Evolutionary conservation across 306 rosid species (phyloP).

Genomic region (Prosopis cineraria): DNA sequence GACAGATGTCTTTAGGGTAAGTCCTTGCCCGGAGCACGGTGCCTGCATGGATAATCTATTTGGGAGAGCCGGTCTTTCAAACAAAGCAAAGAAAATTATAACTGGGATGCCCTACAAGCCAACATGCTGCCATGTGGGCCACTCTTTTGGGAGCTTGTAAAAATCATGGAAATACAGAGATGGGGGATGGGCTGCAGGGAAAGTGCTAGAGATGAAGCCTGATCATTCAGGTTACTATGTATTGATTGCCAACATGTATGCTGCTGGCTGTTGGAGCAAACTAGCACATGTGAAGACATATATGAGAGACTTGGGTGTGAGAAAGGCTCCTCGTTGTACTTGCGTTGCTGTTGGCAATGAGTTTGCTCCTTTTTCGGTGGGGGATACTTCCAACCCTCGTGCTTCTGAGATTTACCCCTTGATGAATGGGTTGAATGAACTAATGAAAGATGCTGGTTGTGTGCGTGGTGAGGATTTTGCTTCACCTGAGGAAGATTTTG

Average conservation of each 20-base stretch:
- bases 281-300: slow-evolving; percentile 72
- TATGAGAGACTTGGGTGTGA: slow-evolving; percentile 82
- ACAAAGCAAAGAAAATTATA: slow-evolving; percentile 65
- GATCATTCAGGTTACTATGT: slow-evolving; percentile 79
- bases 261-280: slow-evolving; percentile 76
- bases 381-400: slow-evolving; percentile 64
- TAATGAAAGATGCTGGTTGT: slow-evolving; percentile 62
- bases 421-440: slow-evolving; percentile 67
- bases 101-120: slow-evolving; percentile 75
- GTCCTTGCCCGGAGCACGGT: slow-evolving; percentile 72
- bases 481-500: slow-evolving; percentile 53
- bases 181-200: slow-evolving; percentile 92
- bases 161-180: slow-evolving; percentile 60
- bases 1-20: slow-evolving; percentile 52
- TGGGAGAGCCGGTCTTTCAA: slow-evolving; percentile 87
- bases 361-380: slow-evolving; percentile 62
- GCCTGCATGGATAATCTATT: slow-evolving; percentile 82
- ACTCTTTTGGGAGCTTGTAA: slow-evolving; percentile 81
- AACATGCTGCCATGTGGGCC: slow-evolving; percentile 95
- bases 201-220: slow-evolving; percentile 73
- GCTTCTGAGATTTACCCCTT: slow-evolving; percentile 49
- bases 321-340: slow-evolving; percentile 76
- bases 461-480: slow-evolving; percentile 37
- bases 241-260: slow-evolving; percentile 90
- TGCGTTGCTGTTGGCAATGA: slow-evolving; percentile 72